These are phyloP conservation scores for Primulina tabacum DNA, from an alignment of 257 asterid species.

Conservation along the genomic window DNA sequence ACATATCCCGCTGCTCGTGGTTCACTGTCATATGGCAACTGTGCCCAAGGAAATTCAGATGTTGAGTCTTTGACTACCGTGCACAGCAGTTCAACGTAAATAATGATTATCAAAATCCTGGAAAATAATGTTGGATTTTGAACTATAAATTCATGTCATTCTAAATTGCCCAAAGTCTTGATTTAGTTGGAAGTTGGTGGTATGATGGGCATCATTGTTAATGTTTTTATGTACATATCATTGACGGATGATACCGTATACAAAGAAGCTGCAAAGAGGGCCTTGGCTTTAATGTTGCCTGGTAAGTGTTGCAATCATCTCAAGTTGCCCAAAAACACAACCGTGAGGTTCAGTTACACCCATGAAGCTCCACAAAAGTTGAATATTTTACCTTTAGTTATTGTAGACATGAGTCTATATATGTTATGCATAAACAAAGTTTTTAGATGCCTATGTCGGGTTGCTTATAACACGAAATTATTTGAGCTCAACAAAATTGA, in stretches of 20 bases:
- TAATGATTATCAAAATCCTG: no score
- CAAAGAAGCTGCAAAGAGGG: conserved; percentile 62
- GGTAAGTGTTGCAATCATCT: conserved; percentile 43
- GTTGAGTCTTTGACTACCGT: conserved; percentile 57
- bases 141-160: background rate
- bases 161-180: background rate
- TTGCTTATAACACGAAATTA: no score
- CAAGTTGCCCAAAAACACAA: background rate
- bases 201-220: conserved; percentile 42
- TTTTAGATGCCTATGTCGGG: background rate
- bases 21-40: conserved; percentile 68
- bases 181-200: conserved; percentile 54
- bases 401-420: background rate
- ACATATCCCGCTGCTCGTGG: conserved; percentile 61
- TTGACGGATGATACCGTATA: conserved; percentile 41
- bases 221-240: conserved; percentile 53
- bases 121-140: background rate
- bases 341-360: background rate
- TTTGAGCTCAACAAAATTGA: no score
- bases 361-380: background rate
- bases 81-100: conserved; percentile 24
- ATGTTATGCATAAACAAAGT: background rate
- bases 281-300: conserved; percentile 57
- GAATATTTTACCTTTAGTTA: background rate
- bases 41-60: conserved; percentile 67